Evolutionary conservation across 202 grass and related monocot genomes (phyloP).

Genomic region (Alloteropsis angusta): DNA sequence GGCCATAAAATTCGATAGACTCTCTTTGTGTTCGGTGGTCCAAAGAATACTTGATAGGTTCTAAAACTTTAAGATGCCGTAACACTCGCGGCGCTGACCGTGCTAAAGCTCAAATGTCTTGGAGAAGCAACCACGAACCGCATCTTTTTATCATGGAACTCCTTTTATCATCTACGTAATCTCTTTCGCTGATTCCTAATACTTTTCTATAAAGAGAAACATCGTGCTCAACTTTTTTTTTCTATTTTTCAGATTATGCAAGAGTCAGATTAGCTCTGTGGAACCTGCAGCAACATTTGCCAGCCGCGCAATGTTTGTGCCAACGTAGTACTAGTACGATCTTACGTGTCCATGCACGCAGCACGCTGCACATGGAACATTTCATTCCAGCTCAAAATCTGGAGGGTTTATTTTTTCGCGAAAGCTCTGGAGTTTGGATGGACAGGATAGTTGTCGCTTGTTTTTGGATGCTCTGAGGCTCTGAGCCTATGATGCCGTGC

Average conservation of each 20-base stretch:
- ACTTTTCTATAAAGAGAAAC: background rate
- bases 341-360: background rate
- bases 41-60: background rate
- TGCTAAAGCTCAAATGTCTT: background rate
- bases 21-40: background rate
- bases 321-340: too few species aligned
- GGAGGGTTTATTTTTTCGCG: too few species aligned
- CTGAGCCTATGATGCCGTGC: background rate
- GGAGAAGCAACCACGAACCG: constrained; percentile 12
- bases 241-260: background rate
- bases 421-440: constrained; percentile 6
- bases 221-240: background rate
- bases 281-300: too few species aligned
- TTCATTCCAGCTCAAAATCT: too few species aligned
- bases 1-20: background rate
- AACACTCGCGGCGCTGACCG: background rate
- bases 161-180: background rate
- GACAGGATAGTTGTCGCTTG: background rate
- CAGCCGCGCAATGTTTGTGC: background rate
- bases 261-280: background rate
- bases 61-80: background rate
- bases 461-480: background rate
- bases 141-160: background rate
- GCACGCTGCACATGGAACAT: background rate
- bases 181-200: background rate